A percentile compares a stretch with the other conserved stretches of the same genome.
These are phyloP conservation scores for Myxozyma monticola DNA, from an alignment of 805 yeast genomes.

Conservation along the genomic window DNA sequence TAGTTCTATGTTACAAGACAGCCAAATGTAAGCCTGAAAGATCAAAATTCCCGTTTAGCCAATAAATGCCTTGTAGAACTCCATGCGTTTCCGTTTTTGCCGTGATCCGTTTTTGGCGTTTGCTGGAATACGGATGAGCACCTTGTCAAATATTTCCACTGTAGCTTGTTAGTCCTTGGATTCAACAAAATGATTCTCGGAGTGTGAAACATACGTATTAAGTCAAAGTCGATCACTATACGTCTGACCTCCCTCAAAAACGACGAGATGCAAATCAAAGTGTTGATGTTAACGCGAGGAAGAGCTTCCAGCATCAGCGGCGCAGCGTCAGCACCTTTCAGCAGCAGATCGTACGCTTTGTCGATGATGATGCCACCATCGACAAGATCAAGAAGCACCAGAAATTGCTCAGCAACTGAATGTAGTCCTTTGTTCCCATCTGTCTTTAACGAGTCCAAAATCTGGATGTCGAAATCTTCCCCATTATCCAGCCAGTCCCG, in stretches of 20 bases:
- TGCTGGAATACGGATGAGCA: constrained; percentile 39
- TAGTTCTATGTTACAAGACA: no score
- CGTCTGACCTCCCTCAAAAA: constrained; percentile 42
- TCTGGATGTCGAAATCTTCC: constrained; percentile 37
- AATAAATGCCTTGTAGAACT: constrained; percentile 37
- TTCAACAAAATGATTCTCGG: background rate
- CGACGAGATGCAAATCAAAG: constrained; percentile 44
- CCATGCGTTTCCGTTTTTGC: constrained; percentile 38
- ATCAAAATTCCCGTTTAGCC: constrained; percentile 12
- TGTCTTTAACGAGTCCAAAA: constrained; percentile 26
- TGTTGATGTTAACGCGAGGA: constrained; percentile 46
- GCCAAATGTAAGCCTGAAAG: background rate
- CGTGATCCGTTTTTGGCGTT: constrained; percentile 38
- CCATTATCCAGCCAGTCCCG: constrained; percentile 42
- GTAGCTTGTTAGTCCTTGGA: background rate
- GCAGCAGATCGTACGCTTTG: constrained; percentile 34
- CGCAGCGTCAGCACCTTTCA: constrained; percentile 37
- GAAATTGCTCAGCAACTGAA: constrained; percentile 42
- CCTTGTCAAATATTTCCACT: constrained; percentile 38
- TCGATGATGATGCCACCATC: constrained; percentile 47
- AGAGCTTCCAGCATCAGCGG: constrained; percentile 43
- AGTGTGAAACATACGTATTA: constrained; percentile 7
- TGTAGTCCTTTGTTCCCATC: constrained; percentile 44
- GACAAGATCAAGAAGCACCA: constrained; percentile 38
- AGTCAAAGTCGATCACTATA: constrained; percentile 32